Base-by-base conservation (phyloP, 176 grass and related monocot species). In the Rhipidocladum racemiflorum region DNA sequence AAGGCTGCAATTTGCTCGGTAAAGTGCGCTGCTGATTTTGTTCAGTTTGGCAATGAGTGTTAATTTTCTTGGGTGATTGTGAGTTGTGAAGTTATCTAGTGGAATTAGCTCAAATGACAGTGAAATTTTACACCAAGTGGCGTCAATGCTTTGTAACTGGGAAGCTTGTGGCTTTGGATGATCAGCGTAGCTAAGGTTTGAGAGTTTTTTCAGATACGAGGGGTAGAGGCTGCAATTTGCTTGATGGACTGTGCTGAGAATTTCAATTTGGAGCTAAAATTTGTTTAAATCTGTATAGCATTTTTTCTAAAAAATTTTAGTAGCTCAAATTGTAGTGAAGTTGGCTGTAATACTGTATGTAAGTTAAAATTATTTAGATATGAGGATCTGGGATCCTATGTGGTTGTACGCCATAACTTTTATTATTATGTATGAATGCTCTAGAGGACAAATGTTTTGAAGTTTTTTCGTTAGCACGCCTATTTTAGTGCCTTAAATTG, bases 1-100 rank as follows among this genome's bases (percentile, higher is more conserved):
- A 89, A 81, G 92, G 92, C 30, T 97, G 92, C 73, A 94, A 92
- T 73, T 80, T 97, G 39, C 92, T 97, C 1, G 94, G 94, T 97
- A 85, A 76, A 76, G 69, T 44, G 72, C 74, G 28, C 49, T 28
- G 27, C 63, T 38, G 35, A 68, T 69, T 44, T 56, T 74, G 61
- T 35, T 42, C 61, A 27, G 39, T 71, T 75, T 29, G 43, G 13
- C 57, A 30, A 40, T 23, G 38, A 1, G 29, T 56, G 39, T 42
- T 70, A 69, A 18, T 57, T 65, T 71, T 77, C 25, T 40, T 35
- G 29, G 44, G n/a, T 25, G 32, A 20, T 20, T 40, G 14, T 87
- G 4, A 40, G 45, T 50, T 50, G 54, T 40, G 66, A 66, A 17
- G 7, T 68, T 18, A 46, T 42, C 28, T 68, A 63, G 20, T 45